These are phyloP conservation scores for Chrysopogon serrulatus DNA, from an alignment of 176 grass and related monocot species.

Conservation along the genomic window DNA sequence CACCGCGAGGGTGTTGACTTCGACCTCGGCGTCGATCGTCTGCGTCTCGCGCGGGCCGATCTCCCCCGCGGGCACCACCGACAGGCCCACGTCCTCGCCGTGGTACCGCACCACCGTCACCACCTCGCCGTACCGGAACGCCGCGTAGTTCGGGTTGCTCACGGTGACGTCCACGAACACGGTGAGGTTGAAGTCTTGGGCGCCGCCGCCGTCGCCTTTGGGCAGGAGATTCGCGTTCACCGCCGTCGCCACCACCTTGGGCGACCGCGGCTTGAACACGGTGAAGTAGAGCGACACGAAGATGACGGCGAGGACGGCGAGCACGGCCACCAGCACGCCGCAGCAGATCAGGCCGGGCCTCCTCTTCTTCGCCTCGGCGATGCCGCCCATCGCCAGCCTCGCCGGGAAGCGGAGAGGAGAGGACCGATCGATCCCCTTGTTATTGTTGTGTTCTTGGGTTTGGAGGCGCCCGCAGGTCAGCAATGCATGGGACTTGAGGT, in stretches of 20 bases:
- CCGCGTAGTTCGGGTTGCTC: constrained; percentile 74
- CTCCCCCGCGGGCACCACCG: constrained; percentile 33
- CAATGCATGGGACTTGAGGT: not conserved
- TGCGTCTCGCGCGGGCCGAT: constrained; percentile 31
- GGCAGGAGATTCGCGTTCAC: not conserved
- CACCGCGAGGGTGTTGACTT: constrained; percentile 15
- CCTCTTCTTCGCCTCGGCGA: constrained; percentile 14
- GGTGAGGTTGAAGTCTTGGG: constrained; percentile 23
- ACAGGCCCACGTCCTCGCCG: constrained; percentile 39
- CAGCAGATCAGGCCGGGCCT: constrained; percentile 36
- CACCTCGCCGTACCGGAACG: constrained; percentile 51
- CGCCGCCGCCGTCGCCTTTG: not conserved
- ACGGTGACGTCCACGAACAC: constrained; percentile 31
- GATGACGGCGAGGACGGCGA: constrained; percentile 24
- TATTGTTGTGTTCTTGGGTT: not conserved
- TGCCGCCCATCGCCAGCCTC: not conserved
- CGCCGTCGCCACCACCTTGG: constrained; percentile 24
- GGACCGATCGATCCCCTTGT: not conserved
- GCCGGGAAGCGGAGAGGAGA: not conserved
- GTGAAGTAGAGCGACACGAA: constrained; percentile 60
- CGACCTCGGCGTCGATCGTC: not conserved
- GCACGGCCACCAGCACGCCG: constrained; percentile 2
- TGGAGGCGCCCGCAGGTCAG: not conserved
- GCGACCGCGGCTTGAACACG: constrained; percentile 53
- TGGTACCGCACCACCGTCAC: constrained; percentile 52